Base-by-base conservation (phyloP, 176 grass and related monocot species). In the Oryza glaberrima region DNA sequence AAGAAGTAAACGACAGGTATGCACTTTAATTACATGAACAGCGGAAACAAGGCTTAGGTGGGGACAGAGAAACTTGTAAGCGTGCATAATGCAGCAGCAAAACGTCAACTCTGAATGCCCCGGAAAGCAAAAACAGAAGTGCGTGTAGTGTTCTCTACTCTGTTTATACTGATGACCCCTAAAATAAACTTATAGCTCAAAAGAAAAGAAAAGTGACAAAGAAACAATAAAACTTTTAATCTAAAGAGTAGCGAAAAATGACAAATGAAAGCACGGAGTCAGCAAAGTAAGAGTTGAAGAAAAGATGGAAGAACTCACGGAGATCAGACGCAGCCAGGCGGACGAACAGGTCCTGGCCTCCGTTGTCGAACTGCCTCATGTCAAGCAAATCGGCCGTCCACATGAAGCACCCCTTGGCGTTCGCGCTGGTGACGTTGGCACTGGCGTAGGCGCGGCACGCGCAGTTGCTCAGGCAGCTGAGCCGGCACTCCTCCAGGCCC, bases 321-420 rank as follows among this genome's bases (percentile, higher is more conserved):
- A 66, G 70, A 47, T 90, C 91, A 16, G 91, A 67, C 9, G 74
- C 78, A 0, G 91, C 85, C 26, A 94, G 85, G 3, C 88, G 78
- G 58, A 86, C 46, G 77, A 88, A 90, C 48, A 86, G 82, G 67
- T 82, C 51, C 54, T 90, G 72, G 4, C 91, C 91, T n/a, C 82
- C 85, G 8, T 41, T 61, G 46, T 51, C 83, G 22, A 94, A 94
- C 84, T 90, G 81, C 75, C 88, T 64, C 68, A 94, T 56, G 81
- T 94, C 91, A 11, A 87, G 81, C 68, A 94, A 78, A 4, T 94
- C 82, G 10, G 70, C 81, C 0, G 61, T 71, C 91, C 91, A 94
- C 70, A 90, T 86, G 30, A 93, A 81, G 81, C 91, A 93, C 0
- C 91, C 91, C 49, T 65, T 72, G 0, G 56, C 82, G 9, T 41